phyloP scores from a whole-genome alignment of 805 yeast genomes.

The Naumovozyma dairenensis region DNA sequence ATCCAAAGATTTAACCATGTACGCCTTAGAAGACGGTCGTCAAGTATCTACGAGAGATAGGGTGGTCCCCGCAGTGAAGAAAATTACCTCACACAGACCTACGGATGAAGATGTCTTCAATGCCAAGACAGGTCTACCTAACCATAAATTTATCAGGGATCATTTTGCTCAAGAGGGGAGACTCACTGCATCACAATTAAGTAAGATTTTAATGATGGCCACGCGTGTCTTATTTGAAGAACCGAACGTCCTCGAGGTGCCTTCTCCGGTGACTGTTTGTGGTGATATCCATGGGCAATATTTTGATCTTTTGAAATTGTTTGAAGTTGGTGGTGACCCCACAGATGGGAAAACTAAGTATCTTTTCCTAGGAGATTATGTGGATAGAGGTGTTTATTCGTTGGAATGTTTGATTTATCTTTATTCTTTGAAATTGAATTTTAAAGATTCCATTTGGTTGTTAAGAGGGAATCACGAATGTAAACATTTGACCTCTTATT shows the following conservation, averaged over 20 bases:
- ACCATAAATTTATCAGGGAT: constrained; percentile 50
- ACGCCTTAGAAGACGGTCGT: constrained; percentile 39
- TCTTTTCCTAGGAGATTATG: constrained; percentile 82
- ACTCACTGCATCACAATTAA: constrained; percentile 54
- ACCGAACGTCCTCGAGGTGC: constrained; percentile 65
- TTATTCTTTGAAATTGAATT: constrained; percentile 63
- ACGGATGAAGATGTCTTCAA: constrained; percentile 53
- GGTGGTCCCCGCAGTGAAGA: constrained; percentile 34
- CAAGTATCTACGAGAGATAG: constrained; percentile 33
- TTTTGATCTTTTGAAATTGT: constrained; percentile 73
- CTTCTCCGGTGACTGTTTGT: constrained; percentile 85
- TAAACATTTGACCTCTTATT: constrained; percentile 77
- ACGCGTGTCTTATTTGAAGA: constrained; percentile 50
- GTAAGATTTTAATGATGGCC: constrained; percentile 51
- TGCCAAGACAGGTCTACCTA: constrained; percentile 47
- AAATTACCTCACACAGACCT: constrained; percentile 57
- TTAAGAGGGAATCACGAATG: constrained; percentile 90
- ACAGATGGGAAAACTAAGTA: constrained; percentile 54
- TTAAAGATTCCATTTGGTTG: constrained; percentile 62
- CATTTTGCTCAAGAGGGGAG: constrained; percentile 75
- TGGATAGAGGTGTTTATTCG: constrained; percentile 80
- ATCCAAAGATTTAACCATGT: constrained; percentile 29
- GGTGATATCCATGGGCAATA: constrained; percentile 92
- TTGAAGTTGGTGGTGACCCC: constrained; percentile 86
- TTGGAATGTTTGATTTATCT: constrained; percentile 64